These are phyloP conservation scores for Echium plantagineum DNA, from an alignment of 257 asterid species.

Conservation along the genomic window DNA sequence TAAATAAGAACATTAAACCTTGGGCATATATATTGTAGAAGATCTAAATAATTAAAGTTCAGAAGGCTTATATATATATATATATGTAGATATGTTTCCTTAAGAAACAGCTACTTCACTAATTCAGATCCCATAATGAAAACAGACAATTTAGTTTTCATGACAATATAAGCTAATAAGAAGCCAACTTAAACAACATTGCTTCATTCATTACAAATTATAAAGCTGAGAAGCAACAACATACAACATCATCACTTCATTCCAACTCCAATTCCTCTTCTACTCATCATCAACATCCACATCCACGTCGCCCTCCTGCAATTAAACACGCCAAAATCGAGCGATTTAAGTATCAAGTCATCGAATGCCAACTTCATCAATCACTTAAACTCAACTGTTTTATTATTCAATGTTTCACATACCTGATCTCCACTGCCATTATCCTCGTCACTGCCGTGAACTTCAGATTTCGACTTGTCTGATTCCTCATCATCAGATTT, in stretches of 20 bases:
- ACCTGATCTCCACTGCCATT: conserved; percentile 25
- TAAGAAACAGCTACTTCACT: background rate
- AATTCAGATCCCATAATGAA: background rate
- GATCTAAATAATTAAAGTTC: background rate
- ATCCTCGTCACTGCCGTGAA: conserved; percentile 16
- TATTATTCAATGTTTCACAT: no score
- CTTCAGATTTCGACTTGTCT: conserved; percentile 24
- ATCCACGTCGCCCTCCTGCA: conserved; percentile 4
- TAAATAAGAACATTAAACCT: no score
- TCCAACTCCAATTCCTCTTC: background rate
- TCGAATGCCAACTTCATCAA: background rate
- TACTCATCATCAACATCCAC: background rate
- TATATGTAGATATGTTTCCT: no score
- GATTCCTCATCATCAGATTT: conserved; percentile 24
- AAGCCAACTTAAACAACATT: no score
- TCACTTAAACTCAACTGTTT: background rate
- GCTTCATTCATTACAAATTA: no score
- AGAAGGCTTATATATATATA: no score
- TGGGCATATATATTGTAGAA: no score
- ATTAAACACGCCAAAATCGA: background rate
- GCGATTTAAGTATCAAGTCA: no score
- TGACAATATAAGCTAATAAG: no score
- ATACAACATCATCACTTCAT: no score
- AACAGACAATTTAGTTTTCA: background rate
- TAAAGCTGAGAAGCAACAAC: no score